A percentile compares a stretch with the other conserved stretches of the same genome.
These are phyloP conservation scores for Panicum virgatum DNA, from an alignment of 202 grass and related monocot species.

Conservation along the genomic window DNA sequence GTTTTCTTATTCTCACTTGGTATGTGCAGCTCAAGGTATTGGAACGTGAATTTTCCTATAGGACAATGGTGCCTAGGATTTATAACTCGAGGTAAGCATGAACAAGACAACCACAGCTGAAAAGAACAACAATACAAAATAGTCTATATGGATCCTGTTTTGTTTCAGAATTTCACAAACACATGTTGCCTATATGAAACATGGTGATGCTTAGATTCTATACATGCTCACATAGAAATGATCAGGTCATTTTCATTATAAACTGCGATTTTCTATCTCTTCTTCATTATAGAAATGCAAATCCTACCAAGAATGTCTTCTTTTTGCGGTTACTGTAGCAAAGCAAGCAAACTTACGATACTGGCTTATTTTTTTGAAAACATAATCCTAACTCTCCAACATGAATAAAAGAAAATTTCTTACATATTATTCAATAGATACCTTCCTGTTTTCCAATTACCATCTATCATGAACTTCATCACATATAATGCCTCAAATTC, in stretches of 20 bases:
- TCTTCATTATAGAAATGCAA: not conserved
- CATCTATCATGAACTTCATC: too few species aligned
- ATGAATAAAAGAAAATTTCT: not conserved
- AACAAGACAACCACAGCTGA: not conserved
- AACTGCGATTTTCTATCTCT: not conserved
- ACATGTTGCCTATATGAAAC: too few species aligned
- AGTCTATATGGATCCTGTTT: not conserved
- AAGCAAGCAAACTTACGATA: too few species aligned
- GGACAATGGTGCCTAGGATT: not conserved
- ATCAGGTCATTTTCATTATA: too few species aligned
- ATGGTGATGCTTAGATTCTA: too few species aligned
- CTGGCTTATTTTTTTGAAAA: not conserved
- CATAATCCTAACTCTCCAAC: not conserved
- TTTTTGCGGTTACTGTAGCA: not conserved
- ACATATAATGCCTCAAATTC: too few species aligned
- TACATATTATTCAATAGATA: not conserved
- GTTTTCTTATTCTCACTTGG: not conserved
- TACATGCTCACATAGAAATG: too few species aligned
- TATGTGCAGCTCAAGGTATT: not conserved
- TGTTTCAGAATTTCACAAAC: too few species aligned
- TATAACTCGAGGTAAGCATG: not conserved
- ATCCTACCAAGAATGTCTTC: not conserved
- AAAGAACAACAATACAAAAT: not conserved
- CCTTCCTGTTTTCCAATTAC: not conserved
- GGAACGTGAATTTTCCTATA: not conserved